Evolutionary conservation across 768 basidiomycete species (phyloP).

Genomic region (Podaxis sp.): DNA sequence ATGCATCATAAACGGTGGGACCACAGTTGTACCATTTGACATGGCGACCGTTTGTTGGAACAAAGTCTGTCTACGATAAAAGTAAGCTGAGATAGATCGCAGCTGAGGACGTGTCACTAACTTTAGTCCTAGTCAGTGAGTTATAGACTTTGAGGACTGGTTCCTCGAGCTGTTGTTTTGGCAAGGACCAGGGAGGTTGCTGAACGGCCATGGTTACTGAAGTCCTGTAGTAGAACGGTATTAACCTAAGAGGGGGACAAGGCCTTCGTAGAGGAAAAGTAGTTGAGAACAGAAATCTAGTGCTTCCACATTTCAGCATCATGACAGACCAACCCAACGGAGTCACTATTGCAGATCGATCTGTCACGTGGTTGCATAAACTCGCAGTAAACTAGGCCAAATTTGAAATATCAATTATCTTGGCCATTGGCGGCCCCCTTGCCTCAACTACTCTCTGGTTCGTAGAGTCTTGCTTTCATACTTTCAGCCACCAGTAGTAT

Average conservation of each 20-base stretch:
- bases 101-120: slow-evolving; percentile 30
- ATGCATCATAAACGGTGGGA: slow-evolving; percentile 97
- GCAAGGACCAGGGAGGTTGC: slow-evolving; percentile 60
- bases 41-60: slow-evolving; percentile 62
- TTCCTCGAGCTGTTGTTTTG: slow-evolving; percentile 41
- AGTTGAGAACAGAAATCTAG: slow-evolving; percentile 15
- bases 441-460: no score
- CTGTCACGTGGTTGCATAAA: slow-evolving; percentile 18
- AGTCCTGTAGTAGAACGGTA: slow-evolving; percentile 4
- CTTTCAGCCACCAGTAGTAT: no score
- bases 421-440: no score
- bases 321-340: neutral
- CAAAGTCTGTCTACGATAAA: slow-evolving; percentile 64
- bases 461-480: no score
- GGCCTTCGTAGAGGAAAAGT: neutral
- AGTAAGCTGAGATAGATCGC: neutral
- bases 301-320: slow-evolving; percentile 13
- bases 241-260: neutral
- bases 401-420: neutral
- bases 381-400: slow-evolving; percentile 1
- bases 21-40: slow-evolving; percentile 99
- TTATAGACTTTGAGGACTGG: slow-evolving; percentile 86
- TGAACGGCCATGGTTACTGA: slow-evolving; percentile 48
- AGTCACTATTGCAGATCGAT: slow-evolving; percentile 19
- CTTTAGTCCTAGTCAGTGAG: slow-evolving; percentile 90